Evolutionary conservation across 2,329 filamentous ascomycete genomes (phyloP).

Genomic region (Didymella pinodella): DNA sequence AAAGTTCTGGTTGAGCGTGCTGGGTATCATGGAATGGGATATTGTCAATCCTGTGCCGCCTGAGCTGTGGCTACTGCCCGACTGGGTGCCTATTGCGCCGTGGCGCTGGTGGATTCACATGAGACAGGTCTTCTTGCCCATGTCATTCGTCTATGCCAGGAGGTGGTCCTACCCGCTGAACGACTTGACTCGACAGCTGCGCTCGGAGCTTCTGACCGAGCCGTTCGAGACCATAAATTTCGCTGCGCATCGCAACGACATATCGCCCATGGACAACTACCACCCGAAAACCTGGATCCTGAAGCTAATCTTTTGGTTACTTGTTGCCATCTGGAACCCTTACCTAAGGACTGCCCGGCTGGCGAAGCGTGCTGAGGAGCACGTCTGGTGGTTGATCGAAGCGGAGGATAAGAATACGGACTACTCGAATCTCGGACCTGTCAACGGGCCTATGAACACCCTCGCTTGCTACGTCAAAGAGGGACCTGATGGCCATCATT

Average conservation of each 20-base stretch:
- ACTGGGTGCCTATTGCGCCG: constrained; percentile 88
- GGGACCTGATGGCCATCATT: constrained; percentile 74
- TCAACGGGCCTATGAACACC: constrained; percentile 91
- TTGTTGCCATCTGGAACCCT: constrained; percentile 82
- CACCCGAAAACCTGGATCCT: constrained; percentile 89
- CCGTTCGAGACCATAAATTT: constrained; percentile 82
- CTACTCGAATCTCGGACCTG: constrained; percentile 84
- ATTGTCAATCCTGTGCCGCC: constrained; percentile 93
- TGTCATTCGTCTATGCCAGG: constrained; percentile 89
- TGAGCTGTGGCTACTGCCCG: constrained; percentile 90
- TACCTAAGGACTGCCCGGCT: constrained; percentile 74
- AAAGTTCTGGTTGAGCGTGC: constrained; percentile 91
- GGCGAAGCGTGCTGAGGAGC: constrained; percentile 76
- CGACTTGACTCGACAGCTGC: constrained; percentile 73
- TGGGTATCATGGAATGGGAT: constrained; percentile 87
- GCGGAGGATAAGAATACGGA: constrained; percentile 95
- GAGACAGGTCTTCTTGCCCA: constrained; percentile 92
- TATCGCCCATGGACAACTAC: constrained; percentile 83
- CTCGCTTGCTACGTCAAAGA: constrained; percentile 84
- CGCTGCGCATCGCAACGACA: constrained; percentile 79
- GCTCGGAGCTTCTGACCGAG: constrained; percentile 82
- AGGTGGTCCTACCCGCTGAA: constrained; percentile 80
- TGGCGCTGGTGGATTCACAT: constrained; percentile 99
- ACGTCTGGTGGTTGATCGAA: constrained; percentile 82
- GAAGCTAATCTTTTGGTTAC: constrained; percentile 77